Conservation (phyloP, 164 flowering plant genomes). For the Kingdonia uniflora region DNA sequence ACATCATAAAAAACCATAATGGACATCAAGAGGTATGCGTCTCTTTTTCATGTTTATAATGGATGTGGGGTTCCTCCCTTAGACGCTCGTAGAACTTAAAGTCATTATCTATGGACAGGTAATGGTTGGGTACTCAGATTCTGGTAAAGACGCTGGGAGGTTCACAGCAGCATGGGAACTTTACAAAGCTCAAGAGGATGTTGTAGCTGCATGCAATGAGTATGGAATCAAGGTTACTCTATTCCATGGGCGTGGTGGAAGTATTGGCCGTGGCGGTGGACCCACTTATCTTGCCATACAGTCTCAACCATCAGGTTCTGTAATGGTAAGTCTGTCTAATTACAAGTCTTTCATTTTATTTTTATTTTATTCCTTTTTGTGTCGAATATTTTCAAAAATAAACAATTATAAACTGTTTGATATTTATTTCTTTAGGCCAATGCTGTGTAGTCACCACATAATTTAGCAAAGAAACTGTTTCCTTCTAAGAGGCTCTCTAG, state of each 20-base stretch:
- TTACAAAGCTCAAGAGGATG: conserved; percentile 92
- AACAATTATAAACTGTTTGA: too few species aligned
- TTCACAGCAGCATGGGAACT: conserved; percentile 98
- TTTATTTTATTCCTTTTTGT: too few species aligned
- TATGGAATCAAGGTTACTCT: conserved; percentile 80
- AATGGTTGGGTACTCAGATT: conserved; percentile 97
- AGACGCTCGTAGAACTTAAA: conserved; percentile 7
- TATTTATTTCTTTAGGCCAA: too few species aligned
- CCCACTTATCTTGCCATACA: conserved; percentile 96
- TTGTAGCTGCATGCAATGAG: conserved; percentile 90
- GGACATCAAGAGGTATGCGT: conserved; percentile 86
- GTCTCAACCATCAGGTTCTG: conserved; percentile 97
- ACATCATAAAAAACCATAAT: conserved; percentile 66
- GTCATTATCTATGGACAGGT: conserved; percentile 49
- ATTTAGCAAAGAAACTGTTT: too few species aligned
- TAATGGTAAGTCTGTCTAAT: conserved; percentile 45
- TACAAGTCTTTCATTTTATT: too few species aligned
- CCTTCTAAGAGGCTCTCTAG: too few species aligned
- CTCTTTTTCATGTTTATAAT: background rate
- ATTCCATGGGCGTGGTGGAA: conserved; percentile 99
- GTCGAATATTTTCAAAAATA: too few species aligned
- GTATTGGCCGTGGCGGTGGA: conserved; percentile 97
- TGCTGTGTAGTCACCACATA: too few species aligned
- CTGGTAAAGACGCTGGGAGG: conserved; percentile 94
- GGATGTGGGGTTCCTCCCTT: background rate